Base-by-base conservation (phyloP, 768 basidiomycete genomes). In the Suillus bovinus region DNA sequence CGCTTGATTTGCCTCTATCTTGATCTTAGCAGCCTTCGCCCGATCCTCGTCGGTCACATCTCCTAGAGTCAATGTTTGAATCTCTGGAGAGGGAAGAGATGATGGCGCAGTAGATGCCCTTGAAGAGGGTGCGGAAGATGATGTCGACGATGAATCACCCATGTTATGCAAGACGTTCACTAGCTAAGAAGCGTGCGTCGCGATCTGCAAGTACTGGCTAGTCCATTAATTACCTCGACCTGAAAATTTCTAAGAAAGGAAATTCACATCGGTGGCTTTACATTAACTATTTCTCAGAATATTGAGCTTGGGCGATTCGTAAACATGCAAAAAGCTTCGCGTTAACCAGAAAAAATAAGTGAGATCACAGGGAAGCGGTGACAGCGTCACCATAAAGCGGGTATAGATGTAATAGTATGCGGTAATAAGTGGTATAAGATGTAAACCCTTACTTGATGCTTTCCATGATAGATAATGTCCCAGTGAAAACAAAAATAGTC, bases 1-100 rank as follows among this genome's bases (percentile, higher is more conserved):
- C 5, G 93, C 90, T 69, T 88, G 87, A 79, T 99, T 99, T 11
- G 96, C 97, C 64, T 89, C 82, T 8, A 80, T 84, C 76, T 99
- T 99, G 62, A 97, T 72, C 67, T 81, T 80, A 7, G 82, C 75
- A 2, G 95, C 93, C 68, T 84, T 82, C 39, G 81, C 81, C 69
- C 79, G 86, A 66, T 91, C 89, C 63, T 87, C 82, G 41, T 91
- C 89, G 0, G 92, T 85, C 56, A 94, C 82, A 64, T 84, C 82
- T 62, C 75, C 76, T 50, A 89, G 70, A 31, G 71, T 78, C 34
- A 90, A 76, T 5, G 80, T 77, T 50, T 81, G 76, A 22, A 88
- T 72, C 61, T 84, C 78, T 4, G 89, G 86, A 17, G 89, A 88
- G 29, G 86, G 83, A 4, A 80, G 69, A 1, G 85, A 84, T 14